Base-by-base conservation (phyloP, 1,284 basidiomycete genomes). In the Ustilago hordei region DNA sequence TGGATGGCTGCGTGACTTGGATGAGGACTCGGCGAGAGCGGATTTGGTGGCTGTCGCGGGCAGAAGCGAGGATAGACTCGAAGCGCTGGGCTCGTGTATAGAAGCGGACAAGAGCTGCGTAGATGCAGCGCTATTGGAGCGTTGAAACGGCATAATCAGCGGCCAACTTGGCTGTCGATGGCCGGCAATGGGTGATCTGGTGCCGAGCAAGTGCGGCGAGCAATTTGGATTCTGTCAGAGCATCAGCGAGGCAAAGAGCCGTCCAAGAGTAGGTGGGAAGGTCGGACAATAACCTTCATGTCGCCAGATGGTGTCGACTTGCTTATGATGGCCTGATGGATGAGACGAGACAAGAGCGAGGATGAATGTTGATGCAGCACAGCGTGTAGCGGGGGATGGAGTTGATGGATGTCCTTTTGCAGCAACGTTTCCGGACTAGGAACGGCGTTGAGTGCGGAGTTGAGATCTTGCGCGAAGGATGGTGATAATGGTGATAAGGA, bases 71-170 rank as follows among this genome's bases (percentile, higher is more conserved):
- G 61, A 39, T 5, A 68, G 52, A 19, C 48, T 54, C n/a, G 58
- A 8, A 13, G 39, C 8, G 28, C 19, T 48, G 19, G 60, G 50
- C 9, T 67, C 57, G 13, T 52, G 45, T 15, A 41, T 47, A 2
- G 61, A 36, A 13, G 57, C 48, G 4, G 64, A 47, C 6, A 73
- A 43, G 8, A 68, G 48, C 62, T 73, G 70, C 43, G 55, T 68
- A 5, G 70, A 73, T 19, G 61, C 65, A 45, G 55, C 61, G 45
- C 61, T 73, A 32, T 57, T 35, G 19, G 65, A 64, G 34, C 38
- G 64, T 35, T 73, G 70, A 41, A 68, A 68, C 12, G 70, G 70
- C 70, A 73, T 73, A 32, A 32, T 55, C 15, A 41, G 13, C 19
- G 11, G 43, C 34, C 38, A 38, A 5, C 34, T 34, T 55, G 53